Evolutionary conservation across 306 rosid genomes (phyloP), one percentile per base, ranked within the genome.

Genomic region (Quercus gilva): DNA sequence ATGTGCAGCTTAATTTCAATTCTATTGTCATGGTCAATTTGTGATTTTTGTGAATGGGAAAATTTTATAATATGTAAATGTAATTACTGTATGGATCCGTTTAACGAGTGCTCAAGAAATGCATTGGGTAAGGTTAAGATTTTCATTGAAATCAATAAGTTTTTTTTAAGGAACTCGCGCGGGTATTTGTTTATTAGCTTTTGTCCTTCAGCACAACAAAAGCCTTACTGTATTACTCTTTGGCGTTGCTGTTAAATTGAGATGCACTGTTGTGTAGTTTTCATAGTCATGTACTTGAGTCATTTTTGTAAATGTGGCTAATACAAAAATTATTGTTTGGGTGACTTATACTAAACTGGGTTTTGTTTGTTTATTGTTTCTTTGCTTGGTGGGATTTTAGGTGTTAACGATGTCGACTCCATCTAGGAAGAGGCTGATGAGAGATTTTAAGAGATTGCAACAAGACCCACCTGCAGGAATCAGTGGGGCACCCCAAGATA

Each of bases 381-480:
- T 55, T 73, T 65, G 45, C 31, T 52, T 57, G 28, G 12, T 37
- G 41, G 23, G 82, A 67, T 79, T 61, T 1, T 69, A 80, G 94
- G 92, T 85, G 80, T 87, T 78, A 87, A 86, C 86, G 73, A 95
- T 95, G 99, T 91, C 98, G 65, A 95, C 99, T 78, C 96, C 99
- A 21, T 77, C 99, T 63, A 95, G 98, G 85, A 92, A 95, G 86
- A 90, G 99, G 83, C 83, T 95, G 75, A 92, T 95, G 99, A 92
- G 99, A 78, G 99, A 95, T 82, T 95, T 95, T 83, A 95, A 90
- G 98, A 90, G 99, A 90, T 82, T 95, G 89, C 98, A 92, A 74
- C 98, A 90, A 56, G 99, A 95, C 80, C 99, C 99, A 14, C 99
- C 99, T 67, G 99, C 99, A 4, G 99, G 99, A 59, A 95, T 95